Base-by-base conservation (phyloP, 441 rosid species). In the Kokia cookei region DNA sequence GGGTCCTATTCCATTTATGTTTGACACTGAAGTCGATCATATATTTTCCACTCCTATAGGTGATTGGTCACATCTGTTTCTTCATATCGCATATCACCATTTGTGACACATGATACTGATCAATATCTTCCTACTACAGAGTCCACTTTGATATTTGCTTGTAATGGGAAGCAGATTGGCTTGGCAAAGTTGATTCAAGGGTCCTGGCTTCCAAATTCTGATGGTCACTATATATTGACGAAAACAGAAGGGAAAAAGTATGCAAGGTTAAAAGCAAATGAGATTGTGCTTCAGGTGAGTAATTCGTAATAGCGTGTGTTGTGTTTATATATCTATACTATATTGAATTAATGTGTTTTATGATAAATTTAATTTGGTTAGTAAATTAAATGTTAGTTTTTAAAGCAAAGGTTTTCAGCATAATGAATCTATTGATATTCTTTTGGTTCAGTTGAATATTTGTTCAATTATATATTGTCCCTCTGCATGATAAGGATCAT, bases 1-100 rank as follows among this genome's bases (percentile, higher is more conserved):
- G 83, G 99, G 98, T 70, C 99, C 98, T 60, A 54, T 86, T 67
- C 92, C 87, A 75, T 91, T 93, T 83, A 73, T 91, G 93, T 97
- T 97, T 87, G 99, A 97, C 80, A 87, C 93, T 58, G 97, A 90
- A 87, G 91, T 97, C 22, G 98, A 97, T 82, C 91, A 90, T 65
- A 88, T 97, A 73, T 97, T 97, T 87, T 85, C 97, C 67, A 94
- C 99, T 80, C 98, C 99, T 24, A 81, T 93, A 91, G 99, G 99
- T 97, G 82, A 74, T 72, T 78, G 81, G 77, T 64, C 65, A 76
- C 72, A 80, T 76, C 64, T 74, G 65, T 48, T 68, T 48, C 57
- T 68, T 63, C 57, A 51, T 83, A 26, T 67, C 65, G 77, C 64
- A 15, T 57, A 24, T 78, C 42, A 62, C 55, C 24, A 65, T 68